phyloP scores from a whole-genome alignment of 2,329 filamentous ascomycete genomes.

The Raffaelea arxii region DNA sequence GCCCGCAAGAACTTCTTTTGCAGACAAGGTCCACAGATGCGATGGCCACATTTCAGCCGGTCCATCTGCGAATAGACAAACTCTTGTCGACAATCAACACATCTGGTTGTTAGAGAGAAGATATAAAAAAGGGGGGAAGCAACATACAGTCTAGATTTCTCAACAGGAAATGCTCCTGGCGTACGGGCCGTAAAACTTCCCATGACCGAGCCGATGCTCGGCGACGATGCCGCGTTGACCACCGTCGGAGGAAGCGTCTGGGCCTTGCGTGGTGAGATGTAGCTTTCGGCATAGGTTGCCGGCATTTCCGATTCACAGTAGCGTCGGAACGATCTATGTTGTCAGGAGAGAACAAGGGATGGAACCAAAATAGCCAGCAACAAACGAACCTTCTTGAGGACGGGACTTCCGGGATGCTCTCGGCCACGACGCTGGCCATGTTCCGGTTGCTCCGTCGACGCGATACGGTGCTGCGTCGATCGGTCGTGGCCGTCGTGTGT shows the following conservation, averaged over 20 bases:
- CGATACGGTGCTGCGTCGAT: constrained; percentile 2
- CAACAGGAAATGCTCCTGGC: constrained; percentile 13
- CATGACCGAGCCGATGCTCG: constrained; percentile 26
- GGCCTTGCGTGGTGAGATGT: constrained; percentile 15
- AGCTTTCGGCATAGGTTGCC: constrained; percentile 3
- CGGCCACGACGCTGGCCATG: constrained; percentile 5
- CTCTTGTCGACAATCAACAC: constrained; percentile 64
- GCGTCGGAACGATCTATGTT: constrained; percentile 13
- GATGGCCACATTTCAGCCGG: constrained; percentile 68
- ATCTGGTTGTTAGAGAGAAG: constrained; percentile 48
- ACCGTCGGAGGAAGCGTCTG: constrained; percentile 21
- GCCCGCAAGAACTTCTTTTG: constrained; percentile 67
- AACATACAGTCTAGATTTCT: constrained; percentile 9
- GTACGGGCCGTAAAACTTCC: constrained; percentile 21
- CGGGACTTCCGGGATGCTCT: constrained; percentile 4
- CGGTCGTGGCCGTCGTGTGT: constrained; percentile 13
- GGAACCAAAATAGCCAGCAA: constrained; percentile 1
- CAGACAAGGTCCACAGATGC: constrained; percentile 71
- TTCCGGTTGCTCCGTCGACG: constrained; percentile 10
- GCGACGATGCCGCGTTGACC: constrained; percentile 24
- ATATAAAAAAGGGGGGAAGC: neutral
- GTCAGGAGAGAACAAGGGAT: constrained; percentile 1
- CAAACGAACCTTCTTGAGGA: constrained; percentile 10
- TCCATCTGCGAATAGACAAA: constrained; percentile 53
- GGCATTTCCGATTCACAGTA: constrained; percentile 12